Conservation (phyloP, 805 yeast genomes). For the Cyberlindnera meyerae region DNA sequence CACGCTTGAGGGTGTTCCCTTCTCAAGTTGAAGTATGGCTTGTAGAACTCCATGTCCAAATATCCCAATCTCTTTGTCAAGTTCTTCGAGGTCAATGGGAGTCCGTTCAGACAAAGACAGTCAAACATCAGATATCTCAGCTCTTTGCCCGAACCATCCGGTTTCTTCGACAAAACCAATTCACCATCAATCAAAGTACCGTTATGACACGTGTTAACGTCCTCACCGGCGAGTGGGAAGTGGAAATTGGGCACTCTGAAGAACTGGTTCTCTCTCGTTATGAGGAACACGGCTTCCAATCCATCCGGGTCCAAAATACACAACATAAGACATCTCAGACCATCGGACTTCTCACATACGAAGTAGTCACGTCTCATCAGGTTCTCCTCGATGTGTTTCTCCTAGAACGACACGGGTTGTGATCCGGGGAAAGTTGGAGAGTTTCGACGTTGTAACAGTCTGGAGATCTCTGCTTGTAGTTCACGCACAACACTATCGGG, state of each 20-base stretch:
- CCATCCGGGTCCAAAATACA: constrained; percentile 59
- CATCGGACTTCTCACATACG: constrained; percentile 96
- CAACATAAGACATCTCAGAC: constrained; percentile 76
- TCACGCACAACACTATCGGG: constrained; percentile 67
- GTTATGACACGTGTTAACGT: constrained; percentile 58
- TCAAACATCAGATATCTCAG: constrained; percentile 85
- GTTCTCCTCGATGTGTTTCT: constrained; percentile 60
- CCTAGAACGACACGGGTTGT: constrained; percentile 89
- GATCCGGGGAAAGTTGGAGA: constrained; percentile 76
- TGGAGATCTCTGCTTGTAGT: constrained; percentile 56
- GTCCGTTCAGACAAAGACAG: constrained; percentile 79
- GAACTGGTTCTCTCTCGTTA: constrained; percentile 86
- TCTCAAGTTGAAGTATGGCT: constrained; percentile 75
- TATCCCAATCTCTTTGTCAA: constrained; percentile 83
- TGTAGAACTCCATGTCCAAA: constrained; percentile 72
- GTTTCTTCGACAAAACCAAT: constrained; percentile 65
- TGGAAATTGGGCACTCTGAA: constrained; percentile 78
- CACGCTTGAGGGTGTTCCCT: constrained; percentile 67
- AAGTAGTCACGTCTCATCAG: constrained; percentile 71
- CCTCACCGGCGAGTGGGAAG: constrained; percentile 57
- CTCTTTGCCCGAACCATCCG: constrained; percentile 52
- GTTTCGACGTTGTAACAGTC: constrained; percentile 53
- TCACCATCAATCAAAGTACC: constrained; percentile 95
- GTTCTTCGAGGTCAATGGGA: constrained; percentile 60
- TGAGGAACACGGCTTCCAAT: constrained; percentile 84